These are phyloP conservation scores for Quercus lobata DNA, from an alignment of 331 rosid species.

Conservation along the genomic window DNA sequence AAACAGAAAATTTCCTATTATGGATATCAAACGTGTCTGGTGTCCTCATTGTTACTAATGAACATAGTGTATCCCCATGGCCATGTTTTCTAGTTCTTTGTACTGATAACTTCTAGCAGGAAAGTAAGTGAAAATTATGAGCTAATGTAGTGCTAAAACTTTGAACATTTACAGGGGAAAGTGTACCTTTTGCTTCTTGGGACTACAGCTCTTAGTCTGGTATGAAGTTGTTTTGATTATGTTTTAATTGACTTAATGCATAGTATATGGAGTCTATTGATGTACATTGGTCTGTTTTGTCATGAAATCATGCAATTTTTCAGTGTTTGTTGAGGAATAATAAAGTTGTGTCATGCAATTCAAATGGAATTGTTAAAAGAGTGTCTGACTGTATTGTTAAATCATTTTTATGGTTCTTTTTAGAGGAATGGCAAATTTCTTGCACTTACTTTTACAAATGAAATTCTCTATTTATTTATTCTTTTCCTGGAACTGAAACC, in stretches of 20 bases:
- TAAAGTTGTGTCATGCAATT: not conserved
- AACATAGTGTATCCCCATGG: not conserved
- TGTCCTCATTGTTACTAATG: not conserved
- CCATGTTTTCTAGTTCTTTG: not conserved
- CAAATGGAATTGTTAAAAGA: not conserved
- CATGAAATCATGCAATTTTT: not conserved
- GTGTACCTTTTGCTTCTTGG: constrained; percentile 87
- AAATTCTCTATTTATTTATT: not conserved
- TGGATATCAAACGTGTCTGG: not conserved
- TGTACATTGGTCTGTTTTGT: not conserved
- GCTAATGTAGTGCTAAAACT: not conserved
- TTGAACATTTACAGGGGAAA: constrained; percentile 64
- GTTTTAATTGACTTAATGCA: not conserved
- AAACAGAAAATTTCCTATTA: not conserved
- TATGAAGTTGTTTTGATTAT: constrained; percentile 25
- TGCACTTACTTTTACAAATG: not conserved
- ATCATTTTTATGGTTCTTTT: not conserved
- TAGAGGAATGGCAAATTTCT: not conserved
- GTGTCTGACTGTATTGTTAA: not conserved
- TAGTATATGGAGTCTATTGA: not conserved
- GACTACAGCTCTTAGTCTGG: constrained; percentile 97
- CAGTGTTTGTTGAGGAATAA: constrained; percentile 5
- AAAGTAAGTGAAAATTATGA: not conserved
- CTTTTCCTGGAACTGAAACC: not conserved
- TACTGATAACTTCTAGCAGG: not conserved